A percentile compares a stretch with the other conserved stretches of the same genome.
These are phyloP conservation scores for Russula dissimulans DNA, from an alignment of 768 basidiomycete genomes.

Conservation along the genomic window DNA sequence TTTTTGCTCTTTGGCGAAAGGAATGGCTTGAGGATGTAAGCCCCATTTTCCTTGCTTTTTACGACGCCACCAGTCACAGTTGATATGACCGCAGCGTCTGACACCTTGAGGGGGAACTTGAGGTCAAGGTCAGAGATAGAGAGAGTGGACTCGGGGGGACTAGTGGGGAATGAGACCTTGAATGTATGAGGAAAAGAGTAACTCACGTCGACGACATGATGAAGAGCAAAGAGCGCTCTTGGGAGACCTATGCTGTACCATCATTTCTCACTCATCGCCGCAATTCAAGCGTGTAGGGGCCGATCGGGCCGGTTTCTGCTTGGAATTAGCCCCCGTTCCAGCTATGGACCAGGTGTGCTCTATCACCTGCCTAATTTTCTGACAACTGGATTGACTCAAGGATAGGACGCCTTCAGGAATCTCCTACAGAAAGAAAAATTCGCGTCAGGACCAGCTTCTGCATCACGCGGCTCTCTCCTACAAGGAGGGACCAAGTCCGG, in stretches of 20 bases:
- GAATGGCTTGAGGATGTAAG: constrained; percentile 70
- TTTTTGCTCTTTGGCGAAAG: constrained; percentile 67
- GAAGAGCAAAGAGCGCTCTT: neutral
- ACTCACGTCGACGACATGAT: constrained; percentile 3
- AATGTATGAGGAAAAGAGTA: neutral
- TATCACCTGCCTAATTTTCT: neutral
- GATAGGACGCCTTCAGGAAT: constrained; percentile 51
- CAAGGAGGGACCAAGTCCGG: constrained; percentile 19
- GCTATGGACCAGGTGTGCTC: constrained; percentile 19
- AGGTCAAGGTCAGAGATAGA: neutral
- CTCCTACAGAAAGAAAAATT: constrained; percentile 34
- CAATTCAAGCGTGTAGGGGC: no score
- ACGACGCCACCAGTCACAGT: constrained; percentile 26
- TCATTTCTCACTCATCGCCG: neutral
- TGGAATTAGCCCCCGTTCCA: no score
- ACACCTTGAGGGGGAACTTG: neutral
- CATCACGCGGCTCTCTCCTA: constrained; percentile 29
- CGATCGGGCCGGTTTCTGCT: neutral
- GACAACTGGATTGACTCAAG: neutral
- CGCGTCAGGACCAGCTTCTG: constrained; percentile 19
- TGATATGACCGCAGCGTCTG: neutral
- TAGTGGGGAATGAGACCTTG: neutral
- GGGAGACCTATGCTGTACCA: no score
- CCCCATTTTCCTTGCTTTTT: constrained; percentile 50
- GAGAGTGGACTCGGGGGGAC: neutral